Percentiles rank a stretch among this genome's conserved stretches.
Conservation (phyloP, 1,139 yeast genomes). For the Protomyces macrosporus region DNA sequence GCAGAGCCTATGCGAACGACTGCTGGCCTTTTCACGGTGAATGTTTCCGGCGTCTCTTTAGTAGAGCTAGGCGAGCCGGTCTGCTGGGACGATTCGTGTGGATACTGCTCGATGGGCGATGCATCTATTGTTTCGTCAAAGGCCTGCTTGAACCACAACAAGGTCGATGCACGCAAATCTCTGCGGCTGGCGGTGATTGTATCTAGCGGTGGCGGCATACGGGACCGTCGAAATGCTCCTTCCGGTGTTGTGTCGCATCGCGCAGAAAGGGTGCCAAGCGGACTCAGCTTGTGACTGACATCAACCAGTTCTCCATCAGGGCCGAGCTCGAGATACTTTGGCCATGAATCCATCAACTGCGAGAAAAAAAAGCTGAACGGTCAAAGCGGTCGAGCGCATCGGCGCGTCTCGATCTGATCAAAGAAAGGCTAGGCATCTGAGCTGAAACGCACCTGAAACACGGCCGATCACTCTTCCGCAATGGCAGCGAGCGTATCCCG, state of each 20-base stretch:
- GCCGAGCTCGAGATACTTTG: neutral
- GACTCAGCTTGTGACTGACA: neutral
- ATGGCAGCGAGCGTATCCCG: slow-evolving; percentile 28
- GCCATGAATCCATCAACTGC: neutral
- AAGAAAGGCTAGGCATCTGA: neutral
- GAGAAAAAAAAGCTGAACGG: too few species aligned
- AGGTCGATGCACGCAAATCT: neutral
- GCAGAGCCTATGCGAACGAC: neutral
- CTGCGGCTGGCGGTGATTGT: neutral
- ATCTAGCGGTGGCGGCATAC: neutral
- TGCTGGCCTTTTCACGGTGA: too few species aligned
- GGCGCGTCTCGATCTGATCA: neutral
- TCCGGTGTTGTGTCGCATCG: neutral
- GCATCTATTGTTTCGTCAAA: neutral
- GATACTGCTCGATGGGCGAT: neutral
- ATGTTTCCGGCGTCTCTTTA: neutral
- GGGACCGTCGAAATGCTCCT: neutral
- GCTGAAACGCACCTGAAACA: too few species aligned
- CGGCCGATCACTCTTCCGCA: neutral
- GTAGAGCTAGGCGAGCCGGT: neutral
- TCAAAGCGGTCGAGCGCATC: neutral
- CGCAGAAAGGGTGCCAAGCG: neutral
- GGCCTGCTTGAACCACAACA: neutral
- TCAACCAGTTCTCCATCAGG: neutral
- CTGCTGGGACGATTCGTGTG: neutral